Conservation (phyloP, 306 rosid genomes). For the Sechiopsis laciniata region DNA sequence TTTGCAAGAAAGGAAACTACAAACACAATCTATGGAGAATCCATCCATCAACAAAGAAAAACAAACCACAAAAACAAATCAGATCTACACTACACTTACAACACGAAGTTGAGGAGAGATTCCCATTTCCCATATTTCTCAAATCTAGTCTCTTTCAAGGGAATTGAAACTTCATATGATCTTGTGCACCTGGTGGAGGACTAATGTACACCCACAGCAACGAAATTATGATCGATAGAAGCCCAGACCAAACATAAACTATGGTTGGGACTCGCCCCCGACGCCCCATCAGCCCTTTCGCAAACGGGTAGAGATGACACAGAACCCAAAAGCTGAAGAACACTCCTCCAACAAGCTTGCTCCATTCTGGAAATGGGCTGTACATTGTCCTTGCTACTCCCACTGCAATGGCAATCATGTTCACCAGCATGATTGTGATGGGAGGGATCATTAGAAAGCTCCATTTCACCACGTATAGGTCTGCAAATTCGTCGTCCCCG, state of each 20-base stretch:
- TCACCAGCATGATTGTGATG: conserved; percentile 77
- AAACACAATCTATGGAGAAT: neutral
- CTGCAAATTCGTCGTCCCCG: conserved; percentile 73
- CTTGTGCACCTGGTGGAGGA: conserved; percentile 59
- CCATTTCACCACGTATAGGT: conserved; percentile 71
- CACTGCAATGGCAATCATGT: conserved; percentile 64
- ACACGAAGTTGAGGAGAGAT: conserved; percentile 30
- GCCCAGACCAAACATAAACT: conserved; percentile 74
- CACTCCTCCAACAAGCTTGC: conserved; percentile 73
- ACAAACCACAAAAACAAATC: neutral
- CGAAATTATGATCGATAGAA: conserved; percentile 67
- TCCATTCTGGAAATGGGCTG: conserved; percentile 80
- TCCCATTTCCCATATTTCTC: conserved; percentile 15
- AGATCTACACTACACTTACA: neutral
- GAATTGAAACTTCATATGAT: conserved; percentile 56
- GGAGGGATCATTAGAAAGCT: conserved; percentile 88
- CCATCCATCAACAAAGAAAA: neutral
- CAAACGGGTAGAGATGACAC: conserved; percentile 76
- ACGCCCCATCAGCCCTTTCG: conserved; percentile 74
- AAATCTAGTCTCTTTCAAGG: conserved; percentile 31
- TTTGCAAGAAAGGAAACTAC: neutral
- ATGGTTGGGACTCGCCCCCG: conserved; percentile 77
- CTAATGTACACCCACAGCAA: conserved; percentile 75
- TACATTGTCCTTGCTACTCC: conserved; percentile 68
- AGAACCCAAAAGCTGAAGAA: conserved; percentile 86